Evolutionary conservation across 1,139 yeast species (phyloP), one percentile per base, ranked within the genome.

Genomic region (Blastobotrys raffinosifermentans): DNA sequence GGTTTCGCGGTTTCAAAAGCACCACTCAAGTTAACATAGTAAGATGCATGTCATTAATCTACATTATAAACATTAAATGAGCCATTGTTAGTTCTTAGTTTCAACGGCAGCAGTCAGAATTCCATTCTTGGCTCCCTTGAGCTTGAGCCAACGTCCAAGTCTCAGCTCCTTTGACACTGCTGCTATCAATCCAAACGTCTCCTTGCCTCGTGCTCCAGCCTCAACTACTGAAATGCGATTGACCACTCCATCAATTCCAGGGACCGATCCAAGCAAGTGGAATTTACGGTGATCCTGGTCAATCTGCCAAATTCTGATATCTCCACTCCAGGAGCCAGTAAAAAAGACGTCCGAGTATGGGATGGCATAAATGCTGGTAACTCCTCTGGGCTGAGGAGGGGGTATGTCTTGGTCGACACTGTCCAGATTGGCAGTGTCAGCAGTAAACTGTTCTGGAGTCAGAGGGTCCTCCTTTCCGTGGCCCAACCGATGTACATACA

Each of bases 261-360:
- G 59, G 26, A 85, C 55, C 30, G 69, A 68, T 10, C 80, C 83
- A 16, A 82, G 50, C 15, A 67, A 57, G 31, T 61, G 66, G 35
- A 86, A 83, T 23, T 68, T 64, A 49, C 94, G 71, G 53, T 80
- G 59, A 39, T 75, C 80, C 35, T 73, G 78, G 38, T 73, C 75
- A 23, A 91, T 58, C 53, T 75, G 76, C 97, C 97, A 91, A 32
- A 86, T 69, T 45, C 73, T 76, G 40, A 85, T 60, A 4, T 66
- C 60, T 3, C 97, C 97, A 55, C 76, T 74, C 78, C 85, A 83
- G 2, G 97, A 87, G 0, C 98, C 98, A 17, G 87, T 77, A 37
- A 91, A 64, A 54, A 91, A 85, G 5, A 86, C 61, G 55, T 93
- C 89, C 18, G 91, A 73, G 57, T 74, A 89, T n/a, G 98, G 96